A percentile compares a stretch with the other conserved stretches of the same genome.
Conservation (phyloP, 2,329 filamentous ascomycete genomes). For the Diplocarpon mali region DNA sequence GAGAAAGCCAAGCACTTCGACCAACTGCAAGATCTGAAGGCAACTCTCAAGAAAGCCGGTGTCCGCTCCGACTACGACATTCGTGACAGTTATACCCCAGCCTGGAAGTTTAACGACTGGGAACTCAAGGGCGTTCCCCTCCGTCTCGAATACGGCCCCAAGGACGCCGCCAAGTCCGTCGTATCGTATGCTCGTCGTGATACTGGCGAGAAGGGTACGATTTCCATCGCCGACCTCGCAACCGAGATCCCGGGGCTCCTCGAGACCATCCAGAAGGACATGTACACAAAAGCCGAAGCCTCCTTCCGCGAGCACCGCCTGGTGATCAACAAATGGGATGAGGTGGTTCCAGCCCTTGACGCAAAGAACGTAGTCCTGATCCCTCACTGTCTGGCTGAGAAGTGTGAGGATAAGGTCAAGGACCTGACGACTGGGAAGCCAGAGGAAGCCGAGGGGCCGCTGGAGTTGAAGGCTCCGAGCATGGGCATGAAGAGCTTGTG, state of each 20-base stretch:
- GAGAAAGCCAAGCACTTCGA: conserved; percentile 66
- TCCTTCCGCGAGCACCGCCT: conserved; percentile 73
- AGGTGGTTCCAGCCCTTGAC: conserved; percentile 84
- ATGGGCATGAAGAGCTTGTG: conserved; percentile 71
- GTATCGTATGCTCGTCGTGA: conserved; percentile 84
- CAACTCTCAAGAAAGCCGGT: conserved; percentile 57
- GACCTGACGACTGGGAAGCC: conserved; percentile 73
- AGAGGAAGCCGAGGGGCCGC: conserved; percentile 35
- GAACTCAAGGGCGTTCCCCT: conserved; percentile 93
- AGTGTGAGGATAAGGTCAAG: conserved; percentile 93
- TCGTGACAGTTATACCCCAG: conserved; percentile 83
- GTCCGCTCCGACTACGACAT: conserved; percentile 73
- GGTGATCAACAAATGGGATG: conserved; percentile 74
- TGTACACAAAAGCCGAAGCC: conserved; percentile 62
- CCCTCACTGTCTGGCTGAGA: conserved; percentile 69
- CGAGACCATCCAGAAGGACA: conserved; percentile 79
- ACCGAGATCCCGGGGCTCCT: conserved; percentile 70
- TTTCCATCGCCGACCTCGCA: conserved; percentile 62
- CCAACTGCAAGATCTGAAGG: conserved; percentile 61
- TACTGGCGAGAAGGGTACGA: conserved; percentile 69
- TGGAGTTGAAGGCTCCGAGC: conserved; percentile 45
- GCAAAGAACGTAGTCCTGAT: conserved; percentile 87
- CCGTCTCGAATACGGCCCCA: conserved; percentile 89
- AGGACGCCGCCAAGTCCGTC: conserved; percentile 77
- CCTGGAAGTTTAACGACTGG: conserved; percentile 99